A percentile compares a stretch with the other conserved stretches of the same genome.
Conservation (phyloP, 768 basidiomycete species). For the Cytidiella melzeri region DNA sequence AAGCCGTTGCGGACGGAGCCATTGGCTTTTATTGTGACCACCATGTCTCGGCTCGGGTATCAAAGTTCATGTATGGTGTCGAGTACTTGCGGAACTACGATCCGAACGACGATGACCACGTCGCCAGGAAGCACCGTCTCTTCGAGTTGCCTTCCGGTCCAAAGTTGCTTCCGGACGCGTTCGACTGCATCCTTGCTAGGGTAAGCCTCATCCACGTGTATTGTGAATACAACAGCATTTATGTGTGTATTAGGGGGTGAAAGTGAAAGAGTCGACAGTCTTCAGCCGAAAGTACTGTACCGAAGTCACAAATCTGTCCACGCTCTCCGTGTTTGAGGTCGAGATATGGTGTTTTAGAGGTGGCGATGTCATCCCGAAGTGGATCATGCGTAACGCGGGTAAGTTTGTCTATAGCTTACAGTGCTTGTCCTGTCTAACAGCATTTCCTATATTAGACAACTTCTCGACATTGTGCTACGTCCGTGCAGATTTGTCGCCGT, state of each 20-base stretch:
- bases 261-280: conserved; percentile 76
- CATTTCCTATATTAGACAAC: conserved; percentile 36
- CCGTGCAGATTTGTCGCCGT: conserved; percentile 67
- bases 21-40: conserved; percentile 84
- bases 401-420: background rate
- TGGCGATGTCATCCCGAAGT: conserved; percentile 62
- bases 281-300: conserved; percentile 81
- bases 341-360: conserved; percentile 83
- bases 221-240: conserved; percentile 5
- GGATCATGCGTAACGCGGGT: conserved; percentile 59
- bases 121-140: conserved; percentile 54
- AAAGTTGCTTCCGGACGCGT: conserved; percentile 72
- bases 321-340: conserved; percentile 76
- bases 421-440: background rate
- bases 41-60: conserved; percentile 75
- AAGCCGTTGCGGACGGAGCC: conserved; percentile 80
- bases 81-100: conserved; percentile 71
- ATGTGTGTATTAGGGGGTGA: conserved; percentile 42
- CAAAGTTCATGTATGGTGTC: conserved; percentile 77
- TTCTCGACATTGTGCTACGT: conserved; percentile 78
- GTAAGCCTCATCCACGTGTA: conserved; percentile 33
- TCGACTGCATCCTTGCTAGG: conserved; percentile 71
- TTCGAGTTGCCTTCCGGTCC: conserved; percentile 77
- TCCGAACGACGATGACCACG: conserved; percentile 58
- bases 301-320: conserved; percentile 68